Conservation (phyloP, 805 yeast species). For the Wickerhamomyces queroliae region DNA sequence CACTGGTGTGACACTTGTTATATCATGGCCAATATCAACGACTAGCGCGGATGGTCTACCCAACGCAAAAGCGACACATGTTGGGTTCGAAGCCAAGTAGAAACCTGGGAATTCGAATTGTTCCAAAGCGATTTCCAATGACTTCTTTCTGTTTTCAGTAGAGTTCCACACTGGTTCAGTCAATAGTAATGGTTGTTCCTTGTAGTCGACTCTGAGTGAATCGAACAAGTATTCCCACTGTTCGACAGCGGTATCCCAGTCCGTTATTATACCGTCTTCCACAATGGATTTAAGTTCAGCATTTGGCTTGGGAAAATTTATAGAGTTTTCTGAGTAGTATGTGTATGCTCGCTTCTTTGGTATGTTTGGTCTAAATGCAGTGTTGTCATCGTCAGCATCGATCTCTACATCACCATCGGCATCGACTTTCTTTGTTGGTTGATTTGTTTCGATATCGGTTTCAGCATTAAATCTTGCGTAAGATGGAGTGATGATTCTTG, state of each 20-base stretch:
- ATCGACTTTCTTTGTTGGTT: not conserved
- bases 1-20: slow-evolving; percentile 72
- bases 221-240: slow-evolving; percentile 64
- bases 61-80: slow-evolving; percentile 82
- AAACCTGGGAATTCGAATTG: slow-evolving; percentile 70
- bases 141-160: slow-evolving; percentile 54
- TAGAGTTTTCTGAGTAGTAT: slow-evolving; percentile 34
- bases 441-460: not conserved
- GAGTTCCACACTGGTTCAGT: slow-evolving; percentile 90
- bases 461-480: slow-evolving; percentile 38
- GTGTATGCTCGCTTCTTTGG: slow-evolving; percentile 18
- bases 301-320: slow-evolving; percentile 45
- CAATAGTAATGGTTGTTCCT: slow-evolving; percentile 69
- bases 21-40: slow-evolving; percentile 81
- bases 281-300: slow-evolving; percentile 52
- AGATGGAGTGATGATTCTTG: slow-evolving; percentile 72
- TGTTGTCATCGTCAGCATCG: slow-evolving; percentile 18
- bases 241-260: slow-evolving; percentile 82
- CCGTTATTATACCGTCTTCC: slow-evolving; percentile 56
- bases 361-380: slow-evolving; percentile 7
- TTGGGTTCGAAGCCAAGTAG: slow-evolving; percentile 76
- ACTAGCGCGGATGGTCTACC: slow-evolving; percentile 85
- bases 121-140: slow-evolving; percentile 71
- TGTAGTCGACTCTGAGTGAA: slow-evolving; percentile 44
- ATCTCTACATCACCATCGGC: slow-evolving; percentile 17